Base-by-base conservation (phyloP, 306 rosid genomes). In the Carpinus viminea region DNA sequence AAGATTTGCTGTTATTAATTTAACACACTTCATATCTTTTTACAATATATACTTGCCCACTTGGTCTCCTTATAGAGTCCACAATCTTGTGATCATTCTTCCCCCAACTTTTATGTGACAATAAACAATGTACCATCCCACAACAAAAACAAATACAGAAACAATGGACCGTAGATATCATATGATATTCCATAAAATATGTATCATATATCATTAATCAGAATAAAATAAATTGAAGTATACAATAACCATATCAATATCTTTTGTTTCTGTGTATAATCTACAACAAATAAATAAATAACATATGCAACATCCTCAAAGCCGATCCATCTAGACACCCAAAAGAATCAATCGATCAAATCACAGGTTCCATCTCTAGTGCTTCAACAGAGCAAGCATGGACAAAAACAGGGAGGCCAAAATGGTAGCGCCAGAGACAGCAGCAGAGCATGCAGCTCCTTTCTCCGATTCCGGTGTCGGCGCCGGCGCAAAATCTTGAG, bases 371-470 rank as follows among this genome's bases (percentile, higher is more conserved):
- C 0, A 12, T 16, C 24, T 56, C 12, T 18, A 66, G 26, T 80
- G 79, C 83, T 76, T 84, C 38, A 76, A 81, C 34, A 80, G 56
- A 10, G 85, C 83, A 0, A 79, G 61, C 61, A 81, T 31, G 50
- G 88, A 83, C 4, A 82, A 7, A 45, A 78, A 70, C 66, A 76
- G 16, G 18, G 87, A 89, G 53, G 80, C 81, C 50, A 60, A 83
- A n/a, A 87, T 38, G 76, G 85, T 8, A 1, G 83, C 76, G 16
- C 84, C 72, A 0, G 91, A 91, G 52, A 74, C 36, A 0, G 82
- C 78, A 0, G 69, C 57, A 52, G 75, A 76, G 48, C 68, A 70
- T 6, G 86, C 80, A 0, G 85, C 84, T 54, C 89, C 91, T 45
- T 50, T 75, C 0, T 74, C 78, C 0, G 73, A 74, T 10, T 34